Conservation (phyloP, 2,329 filamentous ascomycete species). For the Ascochyta fabae region DNA sequence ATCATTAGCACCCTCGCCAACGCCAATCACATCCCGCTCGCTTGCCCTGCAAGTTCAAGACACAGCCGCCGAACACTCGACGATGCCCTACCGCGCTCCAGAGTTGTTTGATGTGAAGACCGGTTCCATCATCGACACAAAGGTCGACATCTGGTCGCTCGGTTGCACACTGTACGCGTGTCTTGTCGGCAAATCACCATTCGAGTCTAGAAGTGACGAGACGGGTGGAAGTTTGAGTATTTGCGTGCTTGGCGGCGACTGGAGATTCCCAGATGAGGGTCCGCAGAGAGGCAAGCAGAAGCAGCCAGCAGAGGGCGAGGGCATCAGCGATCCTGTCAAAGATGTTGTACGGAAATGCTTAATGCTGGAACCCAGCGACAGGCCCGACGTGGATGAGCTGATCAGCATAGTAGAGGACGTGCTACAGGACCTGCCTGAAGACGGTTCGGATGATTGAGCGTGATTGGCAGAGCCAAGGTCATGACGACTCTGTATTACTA, state of each 20-base stretch:
- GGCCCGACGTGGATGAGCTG: slow-evolving; percentile 85
- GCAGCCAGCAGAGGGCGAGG: slow-evolving; percentile 53
- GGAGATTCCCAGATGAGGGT: slow-evolving; percentile 92
- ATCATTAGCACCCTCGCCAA: slow-evolving; percentile 84
- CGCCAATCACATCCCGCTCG: slow-evolving; percentile 86
- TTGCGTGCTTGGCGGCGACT: slow-evolving; percentile 91
- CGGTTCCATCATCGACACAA: slow-evolving; percentile 88
- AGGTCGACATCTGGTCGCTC: slow-evolving; percentile 97
- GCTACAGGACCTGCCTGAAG: slow-evolving; percentile 70
- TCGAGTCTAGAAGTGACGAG: slow-evolving; percentile 94
- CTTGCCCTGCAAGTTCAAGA: slow-evolving; percentile 93
- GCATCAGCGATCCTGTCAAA: slow-evolving; percentile 81
- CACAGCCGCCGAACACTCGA: slow-evolving; percentile 92
- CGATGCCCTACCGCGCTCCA: slow-evolving; percentile 97
- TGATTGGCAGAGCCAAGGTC: background rate
- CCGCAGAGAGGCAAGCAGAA: slow-evolving; percentile 63
- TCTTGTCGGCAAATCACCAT: slow-evolving; percentile 93
- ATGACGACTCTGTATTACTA: slow-evolving; percentile 1
- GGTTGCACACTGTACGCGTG: slow-evolving; percentile 98
- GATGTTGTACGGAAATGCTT: slow-evolving; percentile 88
- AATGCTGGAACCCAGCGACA: slow-evolving; percentile 82
- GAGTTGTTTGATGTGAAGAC: slow-evolving; percentile 99
- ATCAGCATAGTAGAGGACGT: slow-evolving; percentile 79
- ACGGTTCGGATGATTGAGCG: slow-evolving; percentile 47
- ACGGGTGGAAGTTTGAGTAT: slow-evolving; percentile 92